phyloP scores from a whole-genome alignment of 495 filamentous ascomycete species.

The Aspergillus campestris region DNA sequence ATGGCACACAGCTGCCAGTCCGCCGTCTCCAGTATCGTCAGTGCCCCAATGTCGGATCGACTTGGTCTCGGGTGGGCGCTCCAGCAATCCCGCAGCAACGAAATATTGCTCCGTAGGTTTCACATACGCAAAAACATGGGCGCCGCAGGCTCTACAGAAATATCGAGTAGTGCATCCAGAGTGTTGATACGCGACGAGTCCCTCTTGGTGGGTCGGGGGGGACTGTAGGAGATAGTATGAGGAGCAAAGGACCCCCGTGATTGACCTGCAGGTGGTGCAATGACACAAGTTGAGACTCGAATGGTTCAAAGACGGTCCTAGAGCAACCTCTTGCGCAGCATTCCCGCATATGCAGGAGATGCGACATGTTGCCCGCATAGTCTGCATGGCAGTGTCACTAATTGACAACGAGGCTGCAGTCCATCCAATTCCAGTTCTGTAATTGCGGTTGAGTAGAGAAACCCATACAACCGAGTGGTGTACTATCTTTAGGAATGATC shows the following conservation, averaged over 20 bases:
- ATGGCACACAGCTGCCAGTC: conserved; percentile 44
- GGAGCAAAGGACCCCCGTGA: conserved; percentile 49
- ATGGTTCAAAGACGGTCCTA: conserved; percentile 21
- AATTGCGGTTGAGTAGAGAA: no score
- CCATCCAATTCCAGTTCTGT: no score
- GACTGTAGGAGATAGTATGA: conserved; percentile 40
- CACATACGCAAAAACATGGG: conserved; percentile 45
- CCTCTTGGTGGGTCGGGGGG: conserved; percentile 21
- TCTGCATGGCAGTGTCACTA: background rate
- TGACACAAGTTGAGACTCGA: conserved; percentile 49
- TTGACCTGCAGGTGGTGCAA: conserved; percentile 52
- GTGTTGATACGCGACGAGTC: conserved; percentile 40
- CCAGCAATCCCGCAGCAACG: conserved; percentile 37
- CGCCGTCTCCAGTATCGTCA: conserved; percentile 48
- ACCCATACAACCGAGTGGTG: no score
- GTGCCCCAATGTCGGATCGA: conserved; percentile 39
- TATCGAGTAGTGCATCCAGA: conserved; percentile 44
- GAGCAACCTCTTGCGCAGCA: conserved; percentile 32
- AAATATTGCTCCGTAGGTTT: conserved; percentile 25
- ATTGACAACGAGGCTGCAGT: no score
- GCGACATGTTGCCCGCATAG: conserved; percentile 10
- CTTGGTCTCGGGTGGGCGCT: conserved; percentile 25
- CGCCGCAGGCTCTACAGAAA: conserved; percentile 63
- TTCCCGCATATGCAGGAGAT: conserved; percentile 52
- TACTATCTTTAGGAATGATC: no score